Base-by-base conservation (phyloP, 2,329 filamentous ascomycete genomes). In the Scytalidium sp. region DNA sequence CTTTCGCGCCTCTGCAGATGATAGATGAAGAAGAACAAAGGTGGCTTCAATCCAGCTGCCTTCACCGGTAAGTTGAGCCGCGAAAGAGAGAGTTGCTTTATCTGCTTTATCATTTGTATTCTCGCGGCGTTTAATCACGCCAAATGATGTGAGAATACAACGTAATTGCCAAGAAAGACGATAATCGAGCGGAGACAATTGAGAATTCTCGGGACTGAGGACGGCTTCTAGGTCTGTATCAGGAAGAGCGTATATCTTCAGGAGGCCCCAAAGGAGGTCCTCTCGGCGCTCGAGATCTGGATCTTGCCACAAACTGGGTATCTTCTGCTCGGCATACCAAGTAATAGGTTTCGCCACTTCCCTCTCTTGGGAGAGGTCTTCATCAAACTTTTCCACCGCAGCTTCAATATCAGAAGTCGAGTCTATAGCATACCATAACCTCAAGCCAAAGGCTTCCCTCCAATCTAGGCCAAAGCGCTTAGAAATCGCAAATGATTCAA, bases 401-500 rank as follows among this genome's bases (percentile, higher is more conserved):
- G 77, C 74, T 45, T 85, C 81, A 41, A 97, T 76, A 29, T 83
- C 79, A 41, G 91, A 87, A 36, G 84, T 76, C 27, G 80, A 74
- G 2, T 81, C 76, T 39, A 84, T 88, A 41, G 85, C 85, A 66
- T 96, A 99, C 88, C 91, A 97, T 2, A 99, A 75, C 41, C 92
- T 84, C 45, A 99, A 77, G 10, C 90, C 93, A 67, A 99, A 96
- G 1, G 92, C 86, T 64, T 96, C 92, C 66, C 90, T 85, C 94
- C 94, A 99, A 65, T 95, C 88, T 29, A 99, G 76, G 3, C 83
- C 83, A 65, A 97, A 99, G 43, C 85, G 85, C 60, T 88, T 80
- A 1, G 90, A 88, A 56, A 99, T 88, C 47, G 84, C 79, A 64
- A 99, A 96, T 0, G 86, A 86, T 13, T 85, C 80, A 36, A 87